Conservation (phyloP, 1,139 yeast genomes). For the Yamadazyma taylorii region DNA sequence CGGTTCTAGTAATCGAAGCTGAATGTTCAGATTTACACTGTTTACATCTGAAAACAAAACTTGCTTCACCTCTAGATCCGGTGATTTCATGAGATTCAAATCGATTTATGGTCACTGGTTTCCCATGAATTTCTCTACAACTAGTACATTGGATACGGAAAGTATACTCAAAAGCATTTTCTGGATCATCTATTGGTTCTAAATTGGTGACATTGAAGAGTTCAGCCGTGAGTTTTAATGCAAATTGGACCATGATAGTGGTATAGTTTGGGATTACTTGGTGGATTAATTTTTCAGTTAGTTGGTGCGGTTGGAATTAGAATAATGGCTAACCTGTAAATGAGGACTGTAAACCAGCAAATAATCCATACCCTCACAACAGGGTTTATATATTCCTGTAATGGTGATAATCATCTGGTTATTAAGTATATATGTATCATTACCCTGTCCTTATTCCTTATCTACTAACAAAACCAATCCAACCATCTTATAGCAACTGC, state of each 20-base stretch:
- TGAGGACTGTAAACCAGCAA: too few relatives aligned
- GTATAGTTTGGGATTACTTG: not conserved
- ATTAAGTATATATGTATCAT: too few relatives aligned
- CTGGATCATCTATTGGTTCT: slow-evolving; percentile 61
- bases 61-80: slow-evolving; percentile 82
- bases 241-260: slow-evolving; percentile 42
- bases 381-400: too few relatives aligned
- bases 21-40: slow-evolving; percentile 53
- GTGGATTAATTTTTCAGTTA: not conserved
- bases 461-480: too few relatives aligned
- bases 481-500: too few relatives aligned
- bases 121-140: slow-evolving; percentile 77
- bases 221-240: slow-evolving; percentile 57
- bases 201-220: slow-evolving; percentile 63
- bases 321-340: too few relatives aligned
- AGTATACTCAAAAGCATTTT: slow-evolving; percentile 68
- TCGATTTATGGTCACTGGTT: slow-evolving; percentile 69
- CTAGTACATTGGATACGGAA: slow-evolving; percentile 73
- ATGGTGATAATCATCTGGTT: too few relatives aligned
- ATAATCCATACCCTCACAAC: too few relatives aligned
- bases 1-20: slow-evolving; percentile 39
- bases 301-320: too few relatives aligned
- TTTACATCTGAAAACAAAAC: slow-evolving; percentile 76
- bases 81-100: slow-evolving; percentile 60
- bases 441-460: too few relatives aligned